Evolutionary conservation across 805 yeast species (phyloP), one percentile per base, ranked within the genome.

Genomic region (Candida nitratophila): DNA sequence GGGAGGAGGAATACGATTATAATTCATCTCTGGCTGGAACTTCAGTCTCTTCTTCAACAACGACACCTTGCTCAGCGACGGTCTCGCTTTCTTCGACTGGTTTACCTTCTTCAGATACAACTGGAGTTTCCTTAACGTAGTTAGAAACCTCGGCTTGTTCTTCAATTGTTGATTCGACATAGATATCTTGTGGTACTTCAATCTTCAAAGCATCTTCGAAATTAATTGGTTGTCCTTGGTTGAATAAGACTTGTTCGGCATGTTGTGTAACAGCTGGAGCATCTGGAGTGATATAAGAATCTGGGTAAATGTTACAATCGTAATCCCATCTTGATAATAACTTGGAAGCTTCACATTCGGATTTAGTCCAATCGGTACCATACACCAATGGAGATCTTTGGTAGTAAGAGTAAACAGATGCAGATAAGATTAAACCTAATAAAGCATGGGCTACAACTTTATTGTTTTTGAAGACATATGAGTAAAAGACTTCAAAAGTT

Each of bases 261-360:
- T 19, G 20, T 19, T 7, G 9, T 16, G 27, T 29, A n/a, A 36
- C n/a, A 10, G 26, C 31, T 16, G 30, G 16, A 11, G 19, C 34
- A 24, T 21, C n/a, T 20, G 39, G 29, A 14, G 20, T 40, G 21
- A 20, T 36, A n/a, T 30, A 27, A 16, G 19, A 12, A 16, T 41
- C 36, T 36, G 69, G 69, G 61, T 76, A 88, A 14, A 70, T 53
- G 48, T 67, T 69, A 68, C 99, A 93, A 57, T 83, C 84, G 60
- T 81, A 93, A 71, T 93, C 99, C 99, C 98, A 93, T 34, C 77
- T 71, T 3, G 69, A 48, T 29, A 85, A 50, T 53, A 78, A 62
- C 65, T 79, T 78, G 38, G 90, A 69, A 37, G 71, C 66, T 46
- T 70, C 66, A 66, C 99, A 93, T 47, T 73, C 63, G 26, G 59